Evolutionary conservation across 164 flowering plant genomes (phyloP), one percentile per base, ranked within the genome.

Genomic region (Brasenia schreberi): DNA sequence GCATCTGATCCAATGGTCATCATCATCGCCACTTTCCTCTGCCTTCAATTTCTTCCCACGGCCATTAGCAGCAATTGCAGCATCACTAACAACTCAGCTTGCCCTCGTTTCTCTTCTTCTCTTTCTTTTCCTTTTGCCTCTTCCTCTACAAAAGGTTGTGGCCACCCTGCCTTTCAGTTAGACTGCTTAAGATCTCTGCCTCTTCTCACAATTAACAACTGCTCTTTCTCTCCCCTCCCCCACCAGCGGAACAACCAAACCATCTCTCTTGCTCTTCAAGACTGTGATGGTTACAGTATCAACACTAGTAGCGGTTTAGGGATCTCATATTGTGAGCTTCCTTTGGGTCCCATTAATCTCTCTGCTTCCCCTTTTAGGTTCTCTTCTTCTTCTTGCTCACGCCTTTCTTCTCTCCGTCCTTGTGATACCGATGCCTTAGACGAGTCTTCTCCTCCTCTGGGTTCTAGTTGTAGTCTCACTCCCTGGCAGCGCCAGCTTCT

Each of bases 121-220:
- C 18, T 45, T 39, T 65, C 61, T 14, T 39, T 14, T 42, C 42
- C 63, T 68, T 16, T 81, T 85, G 64, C 86, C 86, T 5, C 85
- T 87, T 0, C 82, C 80, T 75, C 64, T 66, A 33, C 68, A 2
- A 7, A 88, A 0, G 88, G 89, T 19, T 86, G 85, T 63, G 94
- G 94, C 72, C 94, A 89, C 76, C 96, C 97, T 0, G 69, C 77
- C 3, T 89, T 92, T 71, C 92, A 81, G 53, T 61, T 86, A 73
- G 71, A 70, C 18, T 89, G 97, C 81, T 64, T 78, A 17, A 7
- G 79, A 53, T 77, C 81, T 5, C 77, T 72, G 72, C 77, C 86
- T 4, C 7, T 70, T 66, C 79, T 89, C 75, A 70, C 86, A 77
- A 79, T 89, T 49, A 84, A 82, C 79, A 68, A 78, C 74, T 67